phyloP scores from a whole-genome alignment of 768 basidiomycete species.

The Boletellus emodensis region DNA sequence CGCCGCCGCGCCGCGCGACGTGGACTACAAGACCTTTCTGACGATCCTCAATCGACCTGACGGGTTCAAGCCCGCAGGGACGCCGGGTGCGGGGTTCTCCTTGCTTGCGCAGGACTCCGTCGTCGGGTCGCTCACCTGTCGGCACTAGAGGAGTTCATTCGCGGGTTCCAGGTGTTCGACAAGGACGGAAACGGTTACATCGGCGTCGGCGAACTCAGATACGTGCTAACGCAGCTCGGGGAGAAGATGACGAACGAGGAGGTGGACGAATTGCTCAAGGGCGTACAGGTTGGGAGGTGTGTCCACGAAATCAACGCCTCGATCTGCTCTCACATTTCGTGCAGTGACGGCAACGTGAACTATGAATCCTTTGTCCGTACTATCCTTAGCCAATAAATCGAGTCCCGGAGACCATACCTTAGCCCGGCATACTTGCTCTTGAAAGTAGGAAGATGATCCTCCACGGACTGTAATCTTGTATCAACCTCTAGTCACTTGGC shows the following conservation, averaged over 20 bases:
- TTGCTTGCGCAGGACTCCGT: not conserved
- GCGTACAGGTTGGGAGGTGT: constrained; percentile 86
- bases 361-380: constrained; percentile 96
- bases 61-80: constrained; percentile 26
- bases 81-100: constrained; percentile 62
- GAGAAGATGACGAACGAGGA: constrained; percentile 99
- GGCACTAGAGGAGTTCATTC: constrained; percentile 94
- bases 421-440: not conserved
- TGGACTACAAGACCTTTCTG: constrained; percentile 91
- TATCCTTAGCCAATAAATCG: constrained; percentile 75
- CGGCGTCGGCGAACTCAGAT: constrained; percentile 58
- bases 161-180: constrained; percentile 99
- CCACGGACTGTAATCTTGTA: too few species aligned
- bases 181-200: constrained; percentile 56
- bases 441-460: not conserved
- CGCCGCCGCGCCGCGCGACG: constrained; percentile 68
- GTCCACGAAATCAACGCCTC: constrained; percentile 28
- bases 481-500: too few species aligned
- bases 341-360: constrained; percentile 93
- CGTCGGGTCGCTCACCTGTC: not conserved
- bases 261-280: constrained; percentile 96
- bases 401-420: not conserved
- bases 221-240: constrained; percentile 92
- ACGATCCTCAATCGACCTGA: constrained; percentile 67
- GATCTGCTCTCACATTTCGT: constrained; percentile 1